Evolutionary conservation across 495 filamentous ascomycete species (phyloP), one percentile per base, ranked within the genome.

Genomic region (Jackrogersella multiformis): DNA sequence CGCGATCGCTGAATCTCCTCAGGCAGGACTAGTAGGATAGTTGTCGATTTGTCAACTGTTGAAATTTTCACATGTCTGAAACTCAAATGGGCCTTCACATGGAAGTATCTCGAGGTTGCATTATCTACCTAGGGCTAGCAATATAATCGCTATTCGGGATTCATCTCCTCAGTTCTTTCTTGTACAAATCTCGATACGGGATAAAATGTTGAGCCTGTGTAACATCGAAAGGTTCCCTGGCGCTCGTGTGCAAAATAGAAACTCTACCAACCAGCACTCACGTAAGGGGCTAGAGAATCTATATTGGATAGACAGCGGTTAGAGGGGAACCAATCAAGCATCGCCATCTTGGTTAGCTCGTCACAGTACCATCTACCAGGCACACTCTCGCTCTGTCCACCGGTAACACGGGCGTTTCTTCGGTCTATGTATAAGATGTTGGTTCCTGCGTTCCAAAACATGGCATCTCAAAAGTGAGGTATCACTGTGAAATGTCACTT

Each of bases 361-460:
- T 70, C 67, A 70, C 67, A 65, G 45, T 42, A 13, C 56, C 56
- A 52, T 59, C 49, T 70, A 32, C 45, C 49, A 65, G 61, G 51
- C 56, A 70, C 61, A 59, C 51, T 56, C 28, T 26, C 55, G 41
- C 26, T 35, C 30, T 57, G 20, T 46, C 42, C 35, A 30, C 48
- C 41, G 56, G 56, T 16, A 24, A 46, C 61, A 53, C 61, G 56
- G 67, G 56, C 61, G 51, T 35, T 15, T 52, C 26, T 53, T 62
- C 61, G 56, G 67, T 45, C 34, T 56, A 68, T 24, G 56, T 54
- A 59, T 57, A 56, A 51, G 53, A 59, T 66, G 58, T 68, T 65
- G 61, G 64, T 61, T 60, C 54, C 39, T 60, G 39, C 41, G 42
- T 54, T 55, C 65, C 42, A 61, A 71, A 61, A 75, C 68, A 75